Evolutionary conservation across 805 yeast genomes (phyloP), one percentile per base, ranked within the genome.

Genomic region (Myxozyma neglecta): DNA sequence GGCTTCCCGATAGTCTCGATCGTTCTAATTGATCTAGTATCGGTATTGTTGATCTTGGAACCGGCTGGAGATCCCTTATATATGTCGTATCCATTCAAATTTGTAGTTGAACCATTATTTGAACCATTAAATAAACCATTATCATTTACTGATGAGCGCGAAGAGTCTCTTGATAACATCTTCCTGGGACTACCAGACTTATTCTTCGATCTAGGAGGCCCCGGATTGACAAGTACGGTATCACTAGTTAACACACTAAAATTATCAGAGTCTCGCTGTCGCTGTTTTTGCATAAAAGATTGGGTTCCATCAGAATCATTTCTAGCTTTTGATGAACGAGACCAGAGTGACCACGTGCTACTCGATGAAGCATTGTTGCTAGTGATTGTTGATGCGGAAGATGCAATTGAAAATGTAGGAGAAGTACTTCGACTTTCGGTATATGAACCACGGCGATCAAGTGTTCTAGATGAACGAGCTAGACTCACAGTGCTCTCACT

Each of bases 1-100:
- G 65, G 57, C 34, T 62, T 62, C 9, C 60, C 56, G 3, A 58
- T 39, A 5, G 65, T 58, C 55, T 62, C 65, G 20, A 62, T 62
- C 11, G 61, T 54, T n/a, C 63, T 58, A 6, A 61, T 48, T 10
- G 65, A 54, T 4, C 53, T 34, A 2, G 62, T 10, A 24, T 62
- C 65, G 39, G 54, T 54, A 9, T 47, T 35, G 32, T 51, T 39
- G 7, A 51, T n/a, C 39, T 51, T 51, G 24, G 29, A 29, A 8
- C 37, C 55, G 16, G 61, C 46, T 9, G 52, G 44, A 10, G 55
- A 24, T 39, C 52, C 53, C 35, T 47, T 39, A 45, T 56, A 47
- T 14, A 53, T 40, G 37, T 61, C 61, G 40, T 56, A 53, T 9
- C 55, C 55, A 13, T 36, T 40, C 24, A 52, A 45, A 42, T 42